phyloP scores from a whole-genome alignment of 2,329 filamentous ascomycete genomes.

The Penicillium glabrum region DNA sequence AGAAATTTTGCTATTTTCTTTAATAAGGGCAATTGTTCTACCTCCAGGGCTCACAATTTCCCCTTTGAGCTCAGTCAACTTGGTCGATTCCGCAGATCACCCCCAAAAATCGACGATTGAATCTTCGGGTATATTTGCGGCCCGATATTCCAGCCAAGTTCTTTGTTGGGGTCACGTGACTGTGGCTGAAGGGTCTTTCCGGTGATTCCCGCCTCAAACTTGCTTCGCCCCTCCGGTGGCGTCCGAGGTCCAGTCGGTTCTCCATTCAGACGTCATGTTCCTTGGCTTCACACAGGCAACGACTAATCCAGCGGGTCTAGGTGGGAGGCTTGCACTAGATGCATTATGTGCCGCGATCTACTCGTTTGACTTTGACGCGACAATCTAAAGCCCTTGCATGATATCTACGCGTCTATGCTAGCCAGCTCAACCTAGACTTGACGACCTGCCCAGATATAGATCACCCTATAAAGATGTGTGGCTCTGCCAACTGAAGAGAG shows the following conservation, averaged over 20 bases:
- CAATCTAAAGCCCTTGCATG: too few relatives aligned
- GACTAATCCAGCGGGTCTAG: background rate
- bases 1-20: too few relatives aligned
- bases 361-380: background rate
- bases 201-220: background rate
- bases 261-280: conserved; percentile 5
- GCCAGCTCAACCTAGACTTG: background rate
- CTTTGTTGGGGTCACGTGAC: background rate
- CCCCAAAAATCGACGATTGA: too few relatives aligned
- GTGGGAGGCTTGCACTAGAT: background rate
- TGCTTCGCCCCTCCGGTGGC: conserved; percentile 10
- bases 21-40: too few relatives aligned
- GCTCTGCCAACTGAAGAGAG: background rate
- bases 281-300: background rate
- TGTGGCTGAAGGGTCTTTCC: background rate
- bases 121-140: too few relatives aligned
- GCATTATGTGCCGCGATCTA: background rate
- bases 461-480: background rate
- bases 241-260: background rate
- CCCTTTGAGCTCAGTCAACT: too few relatives aligned
- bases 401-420: background rate
- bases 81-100: too few relatives aligned
- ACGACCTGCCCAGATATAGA: background rate
- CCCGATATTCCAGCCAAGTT: background rate
- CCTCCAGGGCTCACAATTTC: too few relatives aligned